A percentile compares a stretch with the other conserved stretches of the same genome.
phyloP scores from a whole-genome alignment of 179 eudicot species.

The Silene coronaria region DNA sequence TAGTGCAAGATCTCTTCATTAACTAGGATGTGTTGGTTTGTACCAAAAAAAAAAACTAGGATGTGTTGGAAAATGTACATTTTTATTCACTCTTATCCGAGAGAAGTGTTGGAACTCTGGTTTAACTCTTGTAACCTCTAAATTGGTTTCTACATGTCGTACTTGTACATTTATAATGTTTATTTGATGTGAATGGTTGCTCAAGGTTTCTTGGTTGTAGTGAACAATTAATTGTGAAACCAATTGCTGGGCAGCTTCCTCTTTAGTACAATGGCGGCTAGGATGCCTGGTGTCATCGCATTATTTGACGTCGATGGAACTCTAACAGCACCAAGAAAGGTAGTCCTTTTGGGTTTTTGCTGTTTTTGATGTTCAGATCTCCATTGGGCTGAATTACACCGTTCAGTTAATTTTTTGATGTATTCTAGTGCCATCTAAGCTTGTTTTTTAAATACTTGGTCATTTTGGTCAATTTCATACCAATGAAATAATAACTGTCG shows the following conservation, averaged over 20 bases:
- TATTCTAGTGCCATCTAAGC: neutral
- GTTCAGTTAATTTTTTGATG: neutral
- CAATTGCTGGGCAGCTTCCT: neutral
- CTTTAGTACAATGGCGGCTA: conserved; percentile 46
- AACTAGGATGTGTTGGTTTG: too few relatives aligned
- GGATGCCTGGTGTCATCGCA: conserved; percentile 69
- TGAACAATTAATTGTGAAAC: neutral
- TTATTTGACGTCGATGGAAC: conserved; percentile 97
- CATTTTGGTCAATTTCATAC: neutral
- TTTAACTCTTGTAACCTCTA: neutral
- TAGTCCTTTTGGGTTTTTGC: conserved; percentile 14
- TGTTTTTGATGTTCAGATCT: neutral
- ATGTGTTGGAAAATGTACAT: neutral
- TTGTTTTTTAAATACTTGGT: neutral
- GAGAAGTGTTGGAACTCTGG: neutral
- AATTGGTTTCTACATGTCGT: too few relatives aligned
- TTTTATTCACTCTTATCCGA: neutral
- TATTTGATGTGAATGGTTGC: neutral
- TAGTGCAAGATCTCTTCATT: conserved; percentile 6
- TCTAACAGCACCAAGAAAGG: conserved; percentile 87
- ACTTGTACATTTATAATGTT: neutral
- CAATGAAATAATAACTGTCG: neutral
- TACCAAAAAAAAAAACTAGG: too few relatives aligned
- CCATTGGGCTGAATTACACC: neutral
- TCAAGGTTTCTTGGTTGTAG: neutral